Percentiles rank a stretch among this genome's conserved stretches.
Conservation (phyloP, 225 moss, liverwort and hornwort species). For the Sphagnum contortum region DNA sequence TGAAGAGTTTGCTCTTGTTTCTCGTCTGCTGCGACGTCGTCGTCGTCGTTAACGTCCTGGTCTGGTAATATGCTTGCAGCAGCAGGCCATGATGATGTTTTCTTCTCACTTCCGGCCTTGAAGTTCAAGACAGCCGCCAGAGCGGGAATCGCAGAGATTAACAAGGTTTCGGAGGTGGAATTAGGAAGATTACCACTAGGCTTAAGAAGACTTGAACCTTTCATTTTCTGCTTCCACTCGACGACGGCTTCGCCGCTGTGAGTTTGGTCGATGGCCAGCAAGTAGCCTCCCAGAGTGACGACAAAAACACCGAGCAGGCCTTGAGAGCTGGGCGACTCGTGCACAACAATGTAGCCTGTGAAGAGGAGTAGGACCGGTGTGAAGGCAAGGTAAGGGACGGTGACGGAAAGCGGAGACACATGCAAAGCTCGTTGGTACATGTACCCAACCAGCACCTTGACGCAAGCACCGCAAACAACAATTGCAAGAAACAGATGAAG, state of each 20-base stretch:
- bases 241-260: constrained; percentile 15
- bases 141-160: constrained; percentile 21
- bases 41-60: too few relatives aligned
- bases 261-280: constrained; percentile 32
- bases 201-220: too few relatives aligned
- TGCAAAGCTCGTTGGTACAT: constrained; percentile 44
- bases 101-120: too few relatives aligned
- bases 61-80: too few relatives aligned
- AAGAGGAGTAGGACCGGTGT: constrained; percentile 42
- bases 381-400: constrained; percentile 39
- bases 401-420: constrained; percentile 33
- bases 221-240: neutral
- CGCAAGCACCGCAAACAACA: constrained; percentile 28
- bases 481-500: constrained; percentile 20
- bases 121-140: too few relatives aligned
- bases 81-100: too few relatives aligned
- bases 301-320: constrained; percentile 29
- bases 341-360: constrained; percentile 38
- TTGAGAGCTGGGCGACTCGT: constrained; percentile 36
- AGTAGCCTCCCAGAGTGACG: constrained; percentile 38
- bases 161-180: constrained; percentile 20
- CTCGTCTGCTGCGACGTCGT: too few relatives aligned
- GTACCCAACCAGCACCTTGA: constrained; percentile 33
- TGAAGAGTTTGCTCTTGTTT: too few relatives aligned
- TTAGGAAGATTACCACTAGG: too few relatives aligned